Percentiles rank a stretch among this genome's conserved stretches.
phyloP scores from a whole-genome alignment of 2,329 filamentous ascomycete genomes.

The Stemphylium vesicarium region DNA sequence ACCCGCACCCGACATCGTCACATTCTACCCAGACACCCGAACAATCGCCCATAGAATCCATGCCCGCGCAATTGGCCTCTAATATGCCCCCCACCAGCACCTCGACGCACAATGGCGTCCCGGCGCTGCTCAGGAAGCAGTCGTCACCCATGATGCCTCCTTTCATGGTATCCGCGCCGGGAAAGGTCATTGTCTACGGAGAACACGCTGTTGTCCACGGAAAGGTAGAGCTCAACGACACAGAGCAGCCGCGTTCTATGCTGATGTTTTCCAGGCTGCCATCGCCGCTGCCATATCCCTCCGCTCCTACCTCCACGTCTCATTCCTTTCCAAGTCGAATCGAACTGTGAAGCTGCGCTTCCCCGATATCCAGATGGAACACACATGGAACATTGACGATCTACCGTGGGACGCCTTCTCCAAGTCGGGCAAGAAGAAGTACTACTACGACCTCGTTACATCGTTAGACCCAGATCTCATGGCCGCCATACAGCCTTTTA shows the following conservation, averaged over 20 bases:
- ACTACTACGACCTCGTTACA: conserved; percentile 85
- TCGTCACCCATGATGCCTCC: conserved; percentile 74
- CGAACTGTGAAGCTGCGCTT: conserved; percentile 88
- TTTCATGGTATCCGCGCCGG: conserved; percentile 98
- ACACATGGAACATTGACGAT: conserved; percentile 93
- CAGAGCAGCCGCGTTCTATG: not conserved
- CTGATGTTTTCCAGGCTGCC: conserved; percentile 66
- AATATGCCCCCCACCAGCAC: conserved; percentile 25
- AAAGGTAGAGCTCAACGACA: conserved; percentile 65
- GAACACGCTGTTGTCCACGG: conserved; percentile 98
- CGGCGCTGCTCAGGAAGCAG: conserved; percentile 38
- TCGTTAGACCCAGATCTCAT: conserved; percentile 83
- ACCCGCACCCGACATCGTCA: conserved; percentile 31
- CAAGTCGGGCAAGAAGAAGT: conserved; percentile 84
- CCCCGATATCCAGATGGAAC: conserved; percentile 84
- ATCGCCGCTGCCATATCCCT: conserved; percentile 95
- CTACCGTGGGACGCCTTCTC: conserved; percentile 87
- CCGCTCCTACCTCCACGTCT: conserved; percentile 95
- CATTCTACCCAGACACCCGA: conserved; percentile 38
- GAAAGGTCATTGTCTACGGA: conserved; percentile 97
- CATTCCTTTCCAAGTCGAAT: conserved; percentile 88
- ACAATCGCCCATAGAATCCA: conserved; percentile 34
- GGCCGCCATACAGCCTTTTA: conserved; percentile 78
- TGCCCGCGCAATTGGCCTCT: conserved; percentile 37
- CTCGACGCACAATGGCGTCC: conserved; percentile 17